Base-by-base conservation (phyloP, 2,329 filamentous ascomycete genomes). In the Aspergillus uvarum region DNA sequence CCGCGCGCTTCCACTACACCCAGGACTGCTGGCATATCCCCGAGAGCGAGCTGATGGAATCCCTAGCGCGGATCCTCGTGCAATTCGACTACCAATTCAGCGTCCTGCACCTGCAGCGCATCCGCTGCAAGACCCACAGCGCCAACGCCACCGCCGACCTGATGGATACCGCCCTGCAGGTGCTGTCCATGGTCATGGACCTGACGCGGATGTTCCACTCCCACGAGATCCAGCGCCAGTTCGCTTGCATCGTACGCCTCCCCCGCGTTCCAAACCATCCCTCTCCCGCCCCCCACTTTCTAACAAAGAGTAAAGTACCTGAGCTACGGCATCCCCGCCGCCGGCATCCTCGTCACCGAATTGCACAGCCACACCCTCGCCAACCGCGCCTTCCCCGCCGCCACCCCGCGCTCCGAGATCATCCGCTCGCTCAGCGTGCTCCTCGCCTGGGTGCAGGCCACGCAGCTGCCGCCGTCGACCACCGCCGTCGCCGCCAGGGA, bases 381-480 rank as follows among this genome's bases (percentile, higher is more conserved):
- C 47, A 62, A 60, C 11, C 57, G 50, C 21, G 62, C 63, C 26
- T 57, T 67, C 7, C 56, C 66, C 44, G 64, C 59, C 7, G 59
- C 64, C 14, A 55, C 62, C 22, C 63, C 68, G 19, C 65, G 67
- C 19, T 64, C 67, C 5, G 61, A 65, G 50, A 63, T 70, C 5
- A 69, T 70, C 56, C 67, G 67, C 22, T 62, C 65, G 42, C 62
- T 70, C 8, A 66, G 61, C 51, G 59, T 47, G 56, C 24, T 70
- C 21, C 61, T 65, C 24, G 64, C 66, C 24, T 68, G 67, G 62
- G 63, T 69, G 31, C 59, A 67, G 54, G 60, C 48, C 21, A 26
- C 58, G 6, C 54, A 56, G 12, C 42, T 60, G 16, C 48, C 56
- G 14, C 58, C 35, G 2, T 59, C 35, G 29, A 31, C 48, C 6